Conservation (phyloP, 768 basidiomycete species). For the Tricholomella constricta region DNA sequence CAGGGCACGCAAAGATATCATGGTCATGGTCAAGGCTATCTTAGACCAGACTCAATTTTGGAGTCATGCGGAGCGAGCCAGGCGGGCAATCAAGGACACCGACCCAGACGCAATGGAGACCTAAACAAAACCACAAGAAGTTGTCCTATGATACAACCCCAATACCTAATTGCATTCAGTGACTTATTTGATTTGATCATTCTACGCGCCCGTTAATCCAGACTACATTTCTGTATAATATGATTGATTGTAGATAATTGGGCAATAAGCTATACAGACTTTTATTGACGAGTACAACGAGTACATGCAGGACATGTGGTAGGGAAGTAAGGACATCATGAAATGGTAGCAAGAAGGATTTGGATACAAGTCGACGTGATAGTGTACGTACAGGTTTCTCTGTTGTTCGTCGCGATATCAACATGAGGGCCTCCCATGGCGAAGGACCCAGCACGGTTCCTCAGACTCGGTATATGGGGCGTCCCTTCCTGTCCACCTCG, state of each 20-base stretch:
- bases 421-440: too few relatives aligned
- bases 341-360: too few relatives aligned
- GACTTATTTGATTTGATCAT: neutral
- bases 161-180: neutral
- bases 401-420: too few relatives aligned
- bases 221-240: constrained; percentile 7
- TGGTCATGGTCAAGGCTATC: constrained; percentile 39
- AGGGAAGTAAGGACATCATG: too few relatives aligned
- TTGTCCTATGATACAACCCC: neutral
- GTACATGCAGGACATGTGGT: too few relatives aligned
- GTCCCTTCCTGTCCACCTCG: constrained; percentile 59
- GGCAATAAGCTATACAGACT: too few relatives aligned
- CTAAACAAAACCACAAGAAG: neutral
- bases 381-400: too few relatives aligned
- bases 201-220: constrained; percentile 5
- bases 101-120: constrained; percentile 4
- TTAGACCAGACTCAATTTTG: constrained; percentile 47
- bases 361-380: too few relatives aligned
- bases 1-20: constrained; percentile 38
- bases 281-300: too few relatives aligned
- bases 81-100: constrained; percentile 16
- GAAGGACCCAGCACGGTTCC: too few relatives aligned
- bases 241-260: neutral
- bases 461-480: constrained; percentile 52
- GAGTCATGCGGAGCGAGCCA: constrained; percentile 39